Evolutionary conservation across 129 eudicot species (phyloP).

Genomic region (Escallonia herrerae): DNA sequence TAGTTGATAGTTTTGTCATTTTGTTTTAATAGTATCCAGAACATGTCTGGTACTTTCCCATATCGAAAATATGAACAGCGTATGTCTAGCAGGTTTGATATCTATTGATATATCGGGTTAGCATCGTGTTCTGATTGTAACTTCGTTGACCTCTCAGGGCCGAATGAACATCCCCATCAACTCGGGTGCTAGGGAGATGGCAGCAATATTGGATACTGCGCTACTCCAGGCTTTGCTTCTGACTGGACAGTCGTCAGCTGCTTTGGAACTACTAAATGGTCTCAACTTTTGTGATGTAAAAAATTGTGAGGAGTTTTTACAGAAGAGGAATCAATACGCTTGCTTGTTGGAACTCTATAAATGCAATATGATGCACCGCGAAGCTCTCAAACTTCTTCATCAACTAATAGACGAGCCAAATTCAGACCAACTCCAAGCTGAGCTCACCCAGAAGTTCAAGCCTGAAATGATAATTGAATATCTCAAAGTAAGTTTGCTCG

Average conservation of each 20-base stretch:
- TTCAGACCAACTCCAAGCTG: conserved; percentile 50
- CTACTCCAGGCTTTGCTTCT: conserved; percentile 83
- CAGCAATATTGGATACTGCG: conserved; percentile 83
- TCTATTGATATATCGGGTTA: no score
- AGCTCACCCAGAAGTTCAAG: conserved; percentile 54
- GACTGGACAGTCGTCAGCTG: conserved; percentile 76
- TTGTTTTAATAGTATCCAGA: no score
- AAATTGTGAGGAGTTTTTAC: conserved; percentile 81
- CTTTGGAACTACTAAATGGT: conserved; percentile 70
- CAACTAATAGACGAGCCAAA: conserved; percentile 67
- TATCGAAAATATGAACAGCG: no score
- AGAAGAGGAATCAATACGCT: conserved; percentile 53
- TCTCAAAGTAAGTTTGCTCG: conserved; percentile 58
- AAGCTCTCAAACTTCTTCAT: conserved; percentile 83
- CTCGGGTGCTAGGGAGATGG: conserved; percentile 88
- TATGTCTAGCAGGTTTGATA: no score
- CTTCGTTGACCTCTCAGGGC: conserved; percentile 45
- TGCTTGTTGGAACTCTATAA: conserved; percentile 79
- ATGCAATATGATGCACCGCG: conserved; percentile 84
- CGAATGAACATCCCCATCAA: conserved; percentile 41
- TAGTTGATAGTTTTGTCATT: no score
- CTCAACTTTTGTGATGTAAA: conserved; percentile 81
- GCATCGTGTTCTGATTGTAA: conserved; percentile 13
- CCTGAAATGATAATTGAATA: conserved; percentile 88
- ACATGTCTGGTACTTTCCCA: no score